These are phyloP conservation scores for Serendipita vermifera DNA, from an alignment of 768 basidiomycete genomes.

Conservation along the genomic window DNA sequence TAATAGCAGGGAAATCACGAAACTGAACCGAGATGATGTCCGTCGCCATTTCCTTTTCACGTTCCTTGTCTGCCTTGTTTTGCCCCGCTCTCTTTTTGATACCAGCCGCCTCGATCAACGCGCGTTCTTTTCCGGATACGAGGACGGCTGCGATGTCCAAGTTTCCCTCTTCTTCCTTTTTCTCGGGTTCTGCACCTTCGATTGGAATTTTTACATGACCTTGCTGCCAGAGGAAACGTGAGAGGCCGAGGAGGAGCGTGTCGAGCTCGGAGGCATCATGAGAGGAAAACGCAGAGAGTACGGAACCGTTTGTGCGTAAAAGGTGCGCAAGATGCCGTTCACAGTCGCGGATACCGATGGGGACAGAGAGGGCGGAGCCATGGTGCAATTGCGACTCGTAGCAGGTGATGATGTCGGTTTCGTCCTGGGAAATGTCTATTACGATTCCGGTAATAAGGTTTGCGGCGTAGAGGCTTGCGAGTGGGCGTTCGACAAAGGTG, in stretches of 20 bases:
- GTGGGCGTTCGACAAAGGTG: conserved; percentile 65
- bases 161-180: conserved; percentile 63
- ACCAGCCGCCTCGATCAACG: conserved; percentile 73
- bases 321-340: conserved; percentile 62
- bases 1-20: conserved; percentile 48
- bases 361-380: conserved; percentile 39
- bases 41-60: conserved; percentile 70
- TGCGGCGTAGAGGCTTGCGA: conserved; percentile 71
- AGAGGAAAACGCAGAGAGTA: conserved; percentile 46
- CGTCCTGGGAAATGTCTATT: conserved; percentile 65
- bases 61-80: conserved; percentile 65
- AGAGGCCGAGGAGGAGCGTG: conserved; percentile 46
- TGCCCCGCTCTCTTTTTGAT: conserved; percentile 65
- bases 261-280: conserved; percentile 35
- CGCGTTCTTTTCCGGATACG: conserved; percentile 82
- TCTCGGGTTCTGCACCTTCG: conserved; percentile 55
- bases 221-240: conserved; percentile 46
- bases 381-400: conserved; percentile 57
- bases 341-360: conserved; percentile 58
- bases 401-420: conserved; percentile 66
- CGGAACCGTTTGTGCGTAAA: conserved; percentile 51
- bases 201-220: conserved; percentile 62
- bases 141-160: conserved; percentile 84
- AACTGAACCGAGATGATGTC: conserved; percentile 71
- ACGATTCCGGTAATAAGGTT: conserved; percentile 61